Evolutionary conservation across 1,284 basidiomycete species (phyloP), one percentile per base, ranked within the genome.

Genomic region (Moesziomyces globuligerus): DNA sequence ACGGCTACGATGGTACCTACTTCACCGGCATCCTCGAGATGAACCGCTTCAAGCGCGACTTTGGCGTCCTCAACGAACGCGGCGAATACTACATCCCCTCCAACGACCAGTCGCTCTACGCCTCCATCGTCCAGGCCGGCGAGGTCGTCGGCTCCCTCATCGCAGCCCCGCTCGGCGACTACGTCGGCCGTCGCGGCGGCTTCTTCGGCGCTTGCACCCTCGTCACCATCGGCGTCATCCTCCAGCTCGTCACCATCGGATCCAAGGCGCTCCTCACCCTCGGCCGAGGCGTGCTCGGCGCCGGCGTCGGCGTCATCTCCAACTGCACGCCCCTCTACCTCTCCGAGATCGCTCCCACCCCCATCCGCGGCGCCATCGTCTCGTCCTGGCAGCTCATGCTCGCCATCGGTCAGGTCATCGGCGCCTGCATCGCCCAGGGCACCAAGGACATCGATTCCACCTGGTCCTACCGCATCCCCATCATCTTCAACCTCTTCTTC

Each of bases 391-490:
- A 85, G 66, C 75, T 85, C 36, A 79, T 85, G 70, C 81, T 85
- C 26, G 84, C 85, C 39, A 83, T 85, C 49, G 85, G 85, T 28
- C 83, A 83, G 52, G 84, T 85, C 28, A 81, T 84, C 56, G 84
- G 84, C 62, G 83, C 84, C 4, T 77, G 75, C 52, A 84, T 85
- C 45, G 83, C 81, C 50, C 80, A 84, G 38, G 84, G 74, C 24
- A 76, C 74, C 44, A 65, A 74, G 46, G 58, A 70, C 34, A 59
- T 79, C 45, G 64, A 71, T 36, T 53, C 60, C 15, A 64, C 71
- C 11, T 69, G 59, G 57, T 69, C 74, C 7, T 75, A 73, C 58
- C 78, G 84, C 46, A 83, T 84, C 59, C 84, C 84, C 10, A 83
- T 84, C 54, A 83, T 77, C 23, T 77, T 85, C 74, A 85, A 85